phyloP scores from a whole-genome alignment of 2,329 filamentous ascomycete species.

The Calycina herbarum region DNA sequence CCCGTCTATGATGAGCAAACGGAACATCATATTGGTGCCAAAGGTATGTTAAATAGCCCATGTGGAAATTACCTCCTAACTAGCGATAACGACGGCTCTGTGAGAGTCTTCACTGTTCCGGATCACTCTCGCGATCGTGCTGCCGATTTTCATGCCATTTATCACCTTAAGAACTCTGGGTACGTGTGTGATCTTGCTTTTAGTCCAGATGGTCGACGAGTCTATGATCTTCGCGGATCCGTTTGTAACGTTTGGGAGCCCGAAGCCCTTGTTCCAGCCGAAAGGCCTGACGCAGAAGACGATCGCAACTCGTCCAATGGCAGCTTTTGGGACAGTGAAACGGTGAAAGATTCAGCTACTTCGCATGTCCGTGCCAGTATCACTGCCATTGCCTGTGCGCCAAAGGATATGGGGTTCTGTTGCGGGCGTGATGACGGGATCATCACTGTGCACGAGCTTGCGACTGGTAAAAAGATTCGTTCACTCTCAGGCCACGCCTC shows the following conservation, averaged over 20 bases:
- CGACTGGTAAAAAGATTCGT: too few species aligned
- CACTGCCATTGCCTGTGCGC: too few species aligned
- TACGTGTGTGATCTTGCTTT: conserved; percentile 32
- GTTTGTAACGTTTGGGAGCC: conserved; percentile 44
- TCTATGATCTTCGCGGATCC: conserved; percentile 39
- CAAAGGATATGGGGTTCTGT: too few species aligned
- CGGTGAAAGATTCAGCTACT: too few species aligned
- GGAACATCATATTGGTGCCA: conserved; percentile 16
- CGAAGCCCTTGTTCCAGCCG: neutral
- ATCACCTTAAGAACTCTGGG: conserved; percentile 30
- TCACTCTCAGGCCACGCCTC: too few species aligned
- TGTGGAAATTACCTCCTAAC: conserved; percentile 8
- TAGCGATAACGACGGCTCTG: conserved; percentile 31
- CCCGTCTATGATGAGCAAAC: conserved; percentile 35
- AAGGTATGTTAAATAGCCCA: neutral
- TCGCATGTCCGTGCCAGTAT: too few species aligned
- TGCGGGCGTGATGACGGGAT: too few species aligned
- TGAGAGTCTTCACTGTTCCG: conserved; percentile 15
- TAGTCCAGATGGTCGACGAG: conserved; percentile 36
- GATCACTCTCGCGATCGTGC: neutral
- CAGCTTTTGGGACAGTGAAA: too few species aligned
- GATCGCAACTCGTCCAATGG: too few species aligned
- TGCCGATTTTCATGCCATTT: conserved; percentile 19
- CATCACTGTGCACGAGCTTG: too few species aligned
- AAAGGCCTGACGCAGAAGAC: too few species aligned